Evolutionary conservation across 495 filamentous ascomycete species (phyloP), one percentile per base, ranked within the genome.

Genomic region (Amniculicola lignicola): DNA sequence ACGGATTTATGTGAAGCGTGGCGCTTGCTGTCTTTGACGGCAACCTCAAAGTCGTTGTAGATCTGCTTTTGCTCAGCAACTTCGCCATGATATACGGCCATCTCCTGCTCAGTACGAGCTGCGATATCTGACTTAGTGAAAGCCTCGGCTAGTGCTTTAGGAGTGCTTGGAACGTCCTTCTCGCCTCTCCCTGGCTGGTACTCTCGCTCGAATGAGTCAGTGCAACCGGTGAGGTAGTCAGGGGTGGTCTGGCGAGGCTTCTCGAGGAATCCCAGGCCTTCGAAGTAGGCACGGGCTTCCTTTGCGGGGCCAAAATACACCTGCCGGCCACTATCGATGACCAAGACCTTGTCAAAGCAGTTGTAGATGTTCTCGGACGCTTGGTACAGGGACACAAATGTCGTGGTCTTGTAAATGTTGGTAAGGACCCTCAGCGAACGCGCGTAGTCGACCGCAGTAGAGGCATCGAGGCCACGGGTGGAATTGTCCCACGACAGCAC

Each of bases 311-410:
- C 90, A 58, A 89, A 93, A 72, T 86, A 95, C 2, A 93, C 85
- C 66, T 92, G 79, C 12, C 75, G 79, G 14, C 90, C 90, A 24
- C 79, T 77, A 53, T 94, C 86, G 42, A 95, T 87, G 15, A 94
- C 84, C 23, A 92, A 69, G 4, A 93, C 87, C 62, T 93, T 94
- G 72, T 96, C 90, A 59, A 96, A 96, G 40, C 85, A 81, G 23
- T 77, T 78, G 70, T 92, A 95, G 45, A 94, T 94, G 58, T 80
- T 86, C 68, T 95, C 87, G 2, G 82, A 85, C 0, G 89, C 89
- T 63, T 94, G 89, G 61, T 92, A 94, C 1, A 92, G 74, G 0
- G 85, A 88, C 3, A 89, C 88, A 43, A 90, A 89, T 0, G 87
- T 90, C 22, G 82, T 85, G 0, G 81, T 87, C 63, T 87, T 79